Conservation (phyloP, 768 basidiomycete species). For the Cystoderma amianthinum region DNA sequence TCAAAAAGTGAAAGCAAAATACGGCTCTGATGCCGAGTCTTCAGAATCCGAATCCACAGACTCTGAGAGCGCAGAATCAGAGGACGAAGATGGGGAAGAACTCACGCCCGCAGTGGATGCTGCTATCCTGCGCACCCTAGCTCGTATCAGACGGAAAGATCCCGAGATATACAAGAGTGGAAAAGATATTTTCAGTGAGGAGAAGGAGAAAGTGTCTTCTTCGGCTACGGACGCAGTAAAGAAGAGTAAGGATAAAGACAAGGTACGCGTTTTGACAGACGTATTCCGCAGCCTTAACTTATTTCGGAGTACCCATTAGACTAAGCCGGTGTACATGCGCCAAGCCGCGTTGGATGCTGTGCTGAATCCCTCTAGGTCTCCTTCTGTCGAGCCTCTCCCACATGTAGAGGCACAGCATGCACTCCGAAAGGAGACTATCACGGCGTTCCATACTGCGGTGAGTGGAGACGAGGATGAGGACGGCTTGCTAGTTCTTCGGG, state of each 20-base stretch:
- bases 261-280: slow-evolving; percentile 34
- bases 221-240: slow-evolving; percentile 15
- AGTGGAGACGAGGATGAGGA: slow-evolving; percentile 47
- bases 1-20: slow-evolving; percentile 88
- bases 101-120: slow-evolving; percentile 91
- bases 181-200: slow-evolving; percentile 78
- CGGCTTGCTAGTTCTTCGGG: slow-evolving; percentile 66
- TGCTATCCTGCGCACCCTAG: slow-evolving; percentile 88
- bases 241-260: slow-evolving; percentile 35
- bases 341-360: slow-evolving; percentile 63
- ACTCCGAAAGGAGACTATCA: slow-evolving; percentile 76
- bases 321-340: slow-evolving; percentile 70
- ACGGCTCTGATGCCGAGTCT: slow-evolving; percentile 66
- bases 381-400: slow-evolving; percentile 54
- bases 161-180: slow-evolving; percentile 75
- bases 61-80: slow-evolving; percentile 74
- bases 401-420: slow-evolving; percentile 73
- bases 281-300: too few relatives aligned
- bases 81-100: slow-evolving; percentile 94
- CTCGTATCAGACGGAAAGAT: slow-evolving; percentile 75
- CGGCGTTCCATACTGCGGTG: slow-evolving; percentile 61
- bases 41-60: slow-evolving; percentile 44
- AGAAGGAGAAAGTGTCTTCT: slow-evolving; percentile 40
- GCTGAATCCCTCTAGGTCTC: slow-evolving; percentile 49
- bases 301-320: slow-evolving; percentile 22